Evolutionary conservation across 176 grass and related monocot species (phyloP).

Genomic region (Lolium multiflorum): DNA sequence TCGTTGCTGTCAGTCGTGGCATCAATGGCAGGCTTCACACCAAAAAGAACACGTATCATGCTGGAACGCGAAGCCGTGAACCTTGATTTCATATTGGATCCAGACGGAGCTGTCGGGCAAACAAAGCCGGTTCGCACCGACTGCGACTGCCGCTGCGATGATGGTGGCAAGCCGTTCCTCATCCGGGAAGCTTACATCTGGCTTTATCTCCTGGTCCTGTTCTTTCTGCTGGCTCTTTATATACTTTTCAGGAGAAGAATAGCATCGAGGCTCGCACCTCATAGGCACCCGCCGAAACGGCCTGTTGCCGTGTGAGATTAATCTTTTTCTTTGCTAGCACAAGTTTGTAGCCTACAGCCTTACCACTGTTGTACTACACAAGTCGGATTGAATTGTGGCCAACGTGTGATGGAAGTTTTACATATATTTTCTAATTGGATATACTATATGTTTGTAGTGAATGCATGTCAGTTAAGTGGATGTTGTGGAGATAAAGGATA

Average conservation of each 20-base stretch:
- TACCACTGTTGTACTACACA: not conserved
- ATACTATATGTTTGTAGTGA: too few relatives aligned
- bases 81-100: slow-evolving; percentile 89
- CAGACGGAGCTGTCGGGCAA: slow-evolving; percentile 2
- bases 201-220: slow-evolving; percentile 55
- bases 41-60: slow-evolving; percentile 67
- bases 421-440: too few relatives aligned
- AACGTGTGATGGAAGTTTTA: not conserved
- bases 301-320: slow-evolving; percentile 46
- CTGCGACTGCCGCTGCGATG: slow-evolving; percentile 46
- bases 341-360: slow-evolving; percentile 25
- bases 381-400: not conserved
- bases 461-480: too few relatives aligned
- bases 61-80: slow-evolving; percentile 50
- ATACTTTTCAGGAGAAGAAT: slow-evolving; percentile 68
- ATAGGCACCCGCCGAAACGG: slow-evolving; percentile 48
- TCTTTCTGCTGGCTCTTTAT: slow-evolving; percentile 55
- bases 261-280: slow-evolving; percentile 30
- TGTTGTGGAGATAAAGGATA: too few relatives aligned
- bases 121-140: not conserved
- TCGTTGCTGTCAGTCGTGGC: slow-evolving; percentile 54
- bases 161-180: slow-evolving; percentile 34
- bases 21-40: slow-evolving; percentile 68
- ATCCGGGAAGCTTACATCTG: slow-evolving; percentile 52
- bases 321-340: not conserved